These are phyloP conservation scores for Nicotiana undulata DNA, from an alignment of 257 asterid genomes.

Conservation along the genomic window DNA sequence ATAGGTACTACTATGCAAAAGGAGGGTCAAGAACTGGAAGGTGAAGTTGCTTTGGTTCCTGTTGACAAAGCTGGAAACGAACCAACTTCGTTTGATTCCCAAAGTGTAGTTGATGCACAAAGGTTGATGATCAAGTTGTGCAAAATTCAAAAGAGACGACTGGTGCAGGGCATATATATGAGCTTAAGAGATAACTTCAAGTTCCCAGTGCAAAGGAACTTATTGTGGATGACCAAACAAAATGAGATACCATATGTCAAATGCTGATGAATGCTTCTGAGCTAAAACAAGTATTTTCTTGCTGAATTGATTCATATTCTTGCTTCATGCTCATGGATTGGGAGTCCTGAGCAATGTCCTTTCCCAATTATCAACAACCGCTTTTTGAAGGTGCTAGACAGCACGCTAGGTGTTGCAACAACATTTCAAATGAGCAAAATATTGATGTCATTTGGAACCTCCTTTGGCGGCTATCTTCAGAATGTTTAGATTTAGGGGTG, in stretches of 20 bases:
- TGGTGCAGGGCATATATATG: no score
- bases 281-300: conserved; percentile 69
- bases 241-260: conserved; percentile 76
- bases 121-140: no score
- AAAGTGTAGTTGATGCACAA: no score
- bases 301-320: conserved; percentile 47
- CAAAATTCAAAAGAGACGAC: no score
- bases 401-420: conserved; percentile 73
- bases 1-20: no score
- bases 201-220: conserved; percentile 67
- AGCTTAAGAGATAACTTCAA: conserved; percentile 65
- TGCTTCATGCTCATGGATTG: conserved; percentile 61
- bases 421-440: conserved; percentile 40
- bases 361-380: conserved; percentile 71
- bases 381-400: conserved; percentile 55
- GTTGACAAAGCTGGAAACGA: no score
- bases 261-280: conserved; percentile 84
- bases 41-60: no score
- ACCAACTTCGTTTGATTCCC: no score
- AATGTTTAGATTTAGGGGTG: conserved; percentile 51
- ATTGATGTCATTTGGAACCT: conserved; percentile 54
- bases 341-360: conserved; percentile 52
- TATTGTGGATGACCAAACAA: conserved; percentile 42
- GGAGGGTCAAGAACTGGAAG: no score
- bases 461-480: conserved; percentile 65